These are phyloP conservation scores for Clarireedia sp. DNA, from an alignment of 2,329 filamentous ascomycete species.

Conservation along the genomic window DNA sequence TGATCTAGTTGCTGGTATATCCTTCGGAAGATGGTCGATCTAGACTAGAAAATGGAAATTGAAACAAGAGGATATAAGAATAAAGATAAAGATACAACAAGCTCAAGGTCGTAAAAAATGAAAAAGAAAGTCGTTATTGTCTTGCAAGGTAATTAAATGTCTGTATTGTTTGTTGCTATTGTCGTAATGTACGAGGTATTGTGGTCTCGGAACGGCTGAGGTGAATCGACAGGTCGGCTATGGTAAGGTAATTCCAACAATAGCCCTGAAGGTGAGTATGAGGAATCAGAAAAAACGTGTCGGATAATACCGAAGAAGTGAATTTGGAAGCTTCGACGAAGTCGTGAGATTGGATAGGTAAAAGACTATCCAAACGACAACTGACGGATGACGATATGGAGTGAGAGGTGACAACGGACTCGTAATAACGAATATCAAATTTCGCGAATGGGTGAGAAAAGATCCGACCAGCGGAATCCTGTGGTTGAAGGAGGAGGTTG, in stretches of 20 bases:
- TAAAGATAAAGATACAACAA: conserved; percentile 10
- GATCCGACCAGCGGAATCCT: conserved; percentile 11
- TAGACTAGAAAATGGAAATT: not conserved
- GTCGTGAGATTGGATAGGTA: too few species aligned
- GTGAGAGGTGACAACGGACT: conserved; percentile 1
- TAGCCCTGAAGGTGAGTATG: too few species aligned
- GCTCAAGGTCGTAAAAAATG: conserved; percentile 1
- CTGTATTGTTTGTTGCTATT: conserved; percentile 5
- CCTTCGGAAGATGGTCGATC: not conserved
- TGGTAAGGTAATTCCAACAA: too few species aligned
- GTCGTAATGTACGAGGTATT: conserved; percentile 5
- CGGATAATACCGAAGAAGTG: not conserved
- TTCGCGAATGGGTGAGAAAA: conserved; percentile 9
- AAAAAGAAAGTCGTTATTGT: conserved; percentile 8
- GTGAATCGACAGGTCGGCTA: not conserved
- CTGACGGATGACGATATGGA: not conserved
- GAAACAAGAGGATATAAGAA: not conserved
- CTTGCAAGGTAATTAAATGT: not conserved
- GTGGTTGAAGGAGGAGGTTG: conserved; percentile 3
- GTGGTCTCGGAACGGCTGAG: conserved; percentile 3
- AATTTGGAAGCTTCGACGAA: conserved; percentile 8
- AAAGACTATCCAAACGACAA: too few species aligned
- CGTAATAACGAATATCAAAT: conserved; percentile 8
- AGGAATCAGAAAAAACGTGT: too few species aligned
- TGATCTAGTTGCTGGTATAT: conserved; percentile 1